Evolutionary conservation across 495 filamentous ascomycete genomes (phyloP).

Genomic region (Penicillium turbatum): DNA sequence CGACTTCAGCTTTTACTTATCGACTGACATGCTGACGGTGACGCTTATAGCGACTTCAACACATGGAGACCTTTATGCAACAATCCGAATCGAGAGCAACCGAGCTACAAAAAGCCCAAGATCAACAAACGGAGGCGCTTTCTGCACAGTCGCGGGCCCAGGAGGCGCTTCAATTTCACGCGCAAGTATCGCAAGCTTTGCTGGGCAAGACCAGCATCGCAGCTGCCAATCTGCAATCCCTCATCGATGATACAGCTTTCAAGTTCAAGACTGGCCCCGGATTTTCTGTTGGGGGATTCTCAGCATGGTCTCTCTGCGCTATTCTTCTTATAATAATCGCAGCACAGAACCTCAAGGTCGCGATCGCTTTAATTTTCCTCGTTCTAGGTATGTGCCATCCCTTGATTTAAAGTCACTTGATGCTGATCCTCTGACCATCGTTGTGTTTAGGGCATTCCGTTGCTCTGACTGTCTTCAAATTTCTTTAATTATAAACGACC

Average conservation of each 20-base stretch:
- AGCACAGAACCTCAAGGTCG: conserved; percentile 22
- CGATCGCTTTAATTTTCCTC: conserved; percentile 20
- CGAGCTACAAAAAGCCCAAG: conserved; percentile 36
- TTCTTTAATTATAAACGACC: neutral
- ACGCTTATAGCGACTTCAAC: conserved; percentile 33
- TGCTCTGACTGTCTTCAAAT: neutral
- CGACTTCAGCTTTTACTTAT: neutral
- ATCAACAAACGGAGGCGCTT: conserved; percentile 33
- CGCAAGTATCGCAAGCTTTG: conserved; percentile 36
- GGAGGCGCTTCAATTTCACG: conserved; percentile 29
- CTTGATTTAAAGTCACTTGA: neutral
- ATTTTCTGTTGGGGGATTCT: conserved; percentile 22
- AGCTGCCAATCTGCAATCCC: conserved; percentile 38
- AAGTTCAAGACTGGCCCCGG: conserved; percentile 31
- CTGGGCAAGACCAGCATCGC: conserved; percentile 34
- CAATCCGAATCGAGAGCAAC: conserved; percentile 34
- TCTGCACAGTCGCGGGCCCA: conserved; percentile 33
- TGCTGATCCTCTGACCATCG: no score
- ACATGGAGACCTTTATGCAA: conserved; percentile 34
- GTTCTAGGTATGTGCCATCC: conserved; percentile 14
- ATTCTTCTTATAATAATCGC: conserved; percentile 25
- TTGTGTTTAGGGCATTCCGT: neutral
- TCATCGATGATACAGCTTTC: conserved; percentile 37
- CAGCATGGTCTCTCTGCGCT: conserved; percentile 23
- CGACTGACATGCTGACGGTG: conserved; percentile 17